These are phyloP conservation scores for Saxophila tyrrhenica DNA, from an alignment of 495 filamentous ascomycete species.

Conservation along the genomic window DNA sequence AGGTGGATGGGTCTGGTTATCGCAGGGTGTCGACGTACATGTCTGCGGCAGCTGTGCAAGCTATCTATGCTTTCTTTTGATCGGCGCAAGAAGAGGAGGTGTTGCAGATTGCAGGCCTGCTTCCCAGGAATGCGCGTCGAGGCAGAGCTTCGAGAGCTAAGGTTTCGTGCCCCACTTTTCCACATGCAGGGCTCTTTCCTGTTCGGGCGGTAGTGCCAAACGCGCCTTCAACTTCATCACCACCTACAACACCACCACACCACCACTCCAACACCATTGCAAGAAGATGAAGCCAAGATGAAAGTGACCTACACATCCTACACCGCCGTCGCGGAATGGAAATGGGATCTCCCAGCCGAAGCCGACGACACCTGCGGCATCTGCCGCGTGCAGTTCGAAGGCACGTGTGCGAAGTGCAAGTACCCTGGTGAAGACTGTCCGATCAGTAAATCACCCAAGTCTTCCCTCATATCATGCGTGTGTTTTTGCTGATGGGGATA, in stretches of 20 bases:
- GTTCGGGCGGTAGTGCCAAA: not conserved
- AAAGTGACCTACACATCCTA: slow-evolving; percentile 88
- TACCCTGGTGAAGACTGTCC: slow-evolving; percentile 94
- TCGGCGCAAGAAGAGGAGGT: not conserved
- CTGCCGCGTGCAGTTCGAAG: slow-evolving; percentile 95
- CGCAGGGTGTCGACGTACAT: not conserved
- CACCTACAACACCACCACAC: not conserved
- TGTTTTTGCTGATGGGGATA: slow-evolving; percentile 2
- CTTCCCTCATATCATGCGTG: not conserved
- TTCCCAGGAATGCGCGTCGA: not conserved
- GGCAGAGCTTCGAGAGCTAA: not conserved
- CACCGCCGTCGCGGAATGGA: slow-evolving; percentile 91
- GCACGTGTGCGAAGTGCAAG: slow-evolving; percentile 95
- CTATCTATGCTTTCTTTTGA: not conserved
- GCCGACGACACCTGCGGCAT: slow-evolving; percentile 93
- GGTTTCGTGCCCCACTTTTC: not conserved
- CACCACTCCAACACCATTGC: not conserved
- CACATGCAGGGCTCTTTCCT: not conserved
- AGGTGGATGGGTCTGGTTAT: not conserved
- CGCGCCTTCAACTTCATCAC: not conserved
- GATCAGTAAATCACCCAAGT: slow-evolving; percentile 60
- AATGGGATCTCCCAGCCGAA: slow-evolving; percentile 84
- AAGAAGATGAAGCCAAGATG: slow-evolving; percentile 40
- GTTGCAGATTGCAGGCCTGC: not conserved
- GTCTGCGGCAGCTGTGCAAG: not conserved